A percentile compares a stretch with the other conserved stretches of the same genome.
Evolutionary conservation across 176 grass and related monocot species (phyloP).

Genomic region (Miscanthus lutarioriparius): DNA sequence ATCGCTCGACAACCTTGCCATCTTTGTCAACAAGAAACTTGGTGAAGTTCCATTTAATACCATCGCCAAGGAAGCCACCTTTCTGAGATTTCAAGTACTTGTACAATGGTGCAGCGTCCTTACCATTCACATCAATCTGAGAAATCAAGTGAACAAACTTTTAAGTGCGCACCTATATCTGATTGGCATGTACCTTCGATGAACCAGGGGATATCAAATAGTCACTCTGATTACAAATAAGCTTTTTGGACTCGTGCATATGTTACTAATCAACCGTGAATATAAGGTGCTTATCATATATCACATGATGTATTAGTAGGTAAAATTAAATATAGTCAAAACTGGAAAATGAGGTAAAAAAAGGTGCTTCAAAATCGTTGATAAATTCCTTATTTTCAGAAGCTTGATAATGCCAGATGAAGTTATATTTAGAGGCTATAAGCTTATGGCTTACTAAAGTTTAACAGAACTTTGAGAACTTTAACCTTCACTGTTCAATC

Average conservation of each 20-base stretch:
- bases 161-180: background rate
- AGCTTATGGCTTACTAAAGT: background rate
- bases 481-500: background rate
- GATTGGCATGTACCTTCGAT: background rate
- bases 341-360: background rate
- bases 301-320: background rate
- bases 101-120: conserved; percentile 49
- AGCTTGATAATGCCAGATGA: background rate
- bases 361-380: background rate
- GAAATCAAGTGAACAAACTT: background rate
- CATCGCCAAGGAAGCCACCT: conserved; percentile 54
- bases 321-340: background rate
- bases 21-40: conserved; percentile 64
- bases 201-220: background rate
- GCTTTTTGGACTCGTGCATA: background rate
- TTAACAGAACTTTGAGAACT: background rate
- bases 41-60: conserved; percentile 76
- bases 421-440: background rate
- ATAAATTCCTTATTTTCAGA: background rate
- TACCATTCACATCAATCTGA: conserved; percentile 62
- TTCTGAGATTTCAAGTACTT: conserved; percentile 60
- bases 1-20: conserved; percentile 52
- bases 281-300: background rate
- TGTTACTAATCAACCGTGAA: background rate
- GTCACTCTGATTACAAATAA: background rate